A percentile compares a stretch with the other conserved stretches of the same genome.
phyloP scores from a whole-genome alignment of 139 green algal genomes.

The Ettlia oleoabundans region DNA sequence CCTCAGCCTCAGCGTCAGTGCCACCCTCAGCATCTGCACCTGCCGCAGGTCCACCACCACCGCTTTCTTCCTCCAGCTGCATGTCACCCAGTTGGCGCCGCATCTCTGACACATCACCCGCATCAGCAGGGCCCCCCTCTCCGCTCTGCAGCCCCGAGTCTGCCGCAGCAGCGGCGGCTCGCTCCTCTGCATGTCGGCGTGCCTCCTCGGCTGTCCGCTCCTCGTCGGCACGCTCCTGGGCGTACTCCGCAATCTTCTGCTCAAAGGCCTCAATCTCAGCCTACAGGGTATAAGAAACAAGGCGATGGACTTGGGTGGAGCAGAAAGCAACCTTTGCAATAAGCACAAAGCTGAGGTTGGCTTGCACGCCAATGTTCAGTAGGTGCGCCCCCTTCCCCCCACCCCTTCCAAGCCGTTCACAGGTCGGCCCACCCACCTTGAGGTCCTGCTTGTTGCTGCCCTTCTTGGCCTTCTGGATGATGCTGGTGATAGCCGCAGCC shows the following conservation, averaged over 20 bases:
- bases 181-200: conserved; percentile 19
- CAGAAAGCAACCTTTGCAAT: too few relatives aligned
- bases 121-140: not conserved
- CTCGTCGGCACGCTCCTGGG: conserved; percentile 42
- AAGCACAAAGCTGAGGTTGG: too few relatives aligned
- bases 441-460: conserved; percentile 43
- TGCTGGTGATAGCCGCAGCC: conserved; percentile 46
- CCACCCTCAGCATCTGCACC: not conserved
- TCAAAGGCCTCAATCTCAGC: conserved; percentile 49
- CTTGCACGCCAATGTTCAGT: too few relatives aligned
- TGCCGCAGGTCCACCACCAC: not conserved
- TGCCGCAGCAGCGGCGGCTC: not conserved
- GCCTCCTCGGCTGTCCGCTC: conserved; percentile 30
- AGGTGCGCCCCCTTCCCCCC: not conserved
- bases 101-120: conserved; percentile 10
- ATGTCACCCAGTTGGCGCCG: conserved; percentile 18
- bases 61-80: not conserved
- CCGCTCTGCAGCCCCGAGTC: not conserved
- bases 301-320: too few relatives aligned
- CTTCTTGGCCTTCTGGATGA: conserved; percentile 61
- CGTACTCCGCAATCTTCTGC: conserved; percentile 30
- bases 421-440: conserved; percentile 35
- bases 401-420: too few relatives aligned
- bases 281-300: not conserved
- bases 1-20: not conserved